Percentiles rank a stretch among this genome's conserved stretches.
Conservation (phyloP, 176 grass and related monocot species). For the Oryza nivara region DNA sequence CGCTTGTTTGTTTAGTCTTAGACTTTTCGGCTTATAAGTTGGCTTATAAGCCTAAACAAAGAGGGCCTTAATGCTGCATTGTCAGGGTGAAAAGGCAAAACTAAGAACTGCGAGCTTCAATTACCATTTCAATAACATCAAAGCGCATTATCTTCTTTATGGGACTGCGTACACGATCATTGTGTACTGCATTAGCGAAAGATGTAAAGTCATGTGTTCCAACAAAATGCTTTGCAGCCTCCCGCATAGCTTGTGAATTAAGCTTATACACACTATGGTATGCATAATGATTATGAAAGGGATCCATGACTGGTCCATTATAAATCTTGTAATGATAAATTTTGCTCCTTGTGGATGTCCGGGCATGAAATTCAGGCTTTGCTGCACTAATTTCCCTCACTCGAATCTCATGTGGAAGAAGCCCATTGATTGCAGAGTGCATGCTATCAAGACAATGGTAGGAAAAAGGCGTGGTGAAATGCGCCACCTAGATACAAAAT, state of each 20-base stretch:
- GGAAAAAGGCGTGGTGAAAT: conserved; percentile 82
- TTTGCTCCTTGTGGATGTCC: conserved; percentile 86
- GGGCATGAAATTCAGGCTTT: conserved; percentile 75
- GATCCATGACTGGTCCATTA: conserved; percentile 86
- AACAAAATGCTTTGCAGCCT: conserved; percentile 85
- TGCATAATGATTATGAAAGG: conserved; percentile 68
- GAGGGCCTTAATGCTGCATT: neutral
- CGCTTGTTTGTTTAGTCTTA: too few relatives aligned
- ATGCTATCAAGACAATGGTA: conserved; percentile 68
- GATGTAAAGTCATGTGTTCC: conserved; percentile 91
- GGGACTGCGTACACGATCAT: conserved; percentile 64
- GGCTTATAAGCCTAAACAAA: too few relatives aligned
- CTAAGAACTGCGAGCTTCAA: conserved; percentile 1
- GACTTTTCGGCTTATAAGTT: too few relatives aligned
- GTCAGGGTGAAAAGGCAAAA: neutral
- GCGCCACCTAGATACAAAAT: conserved; percentile 73
- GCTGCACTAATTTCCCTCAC: conserved; percentile 85
- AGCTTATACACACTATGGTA: conserved; percentile 82
- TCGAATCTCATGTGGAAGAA: conserved; percentile 87
- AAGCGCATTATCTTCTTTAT: conserved; percentile 84
- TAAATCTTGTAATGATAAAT: conserved; percentile 96
- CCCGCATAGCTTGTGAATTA: conserved; percentile 69
- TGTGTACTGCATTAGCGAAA: conserved; percentile 77
- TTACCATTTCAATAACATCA: conserved; percentile 80
- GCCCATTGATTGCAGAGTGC: conserved; percentile 84